Evolutionary conservation across 805 yeast species (phyloP).

Genomic region (Hanseniaspora clermontiae): DNA sequence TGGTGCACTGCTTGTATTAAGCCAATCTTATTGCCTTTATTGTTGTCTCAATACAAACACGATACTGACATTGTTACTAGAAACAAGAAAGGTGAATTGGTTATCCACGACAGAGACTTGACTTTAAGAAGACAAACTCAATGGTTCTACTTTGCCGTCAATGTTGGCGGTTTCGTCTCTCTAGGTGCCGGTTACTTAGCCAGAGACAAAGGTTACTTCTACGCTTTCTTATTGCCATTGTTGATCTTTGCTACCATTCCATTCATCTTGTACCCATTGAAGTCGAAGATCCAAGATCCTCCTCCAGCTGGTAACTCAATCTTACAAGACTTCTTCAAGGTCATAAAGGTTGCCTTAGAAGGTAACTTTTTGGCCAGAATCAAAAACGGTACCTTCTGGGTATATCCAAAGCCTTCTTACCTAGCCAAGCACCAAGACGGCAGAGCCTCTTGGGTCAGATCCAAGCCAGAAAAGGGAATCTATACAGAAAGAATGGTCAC

Average conservation of each 20-base stretch:
- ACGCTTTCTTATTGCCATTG: conserved; percentile 62
- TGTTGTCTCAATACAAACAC: conserved; percentile 65
- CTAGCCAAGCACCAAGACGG: conserved; percentile 6
- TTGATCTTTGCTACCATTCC: conserved; percentile 44
- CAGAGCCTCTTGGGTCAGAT: conserved; percentile 17
- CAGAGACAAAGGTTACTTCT: conserved; percentile 52
- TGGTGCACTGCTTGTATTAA: conserved; percentile 74
- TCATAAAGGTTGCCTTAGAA: conserved; percentile 31
- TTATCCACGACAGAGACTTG: conserved; percentile 54
- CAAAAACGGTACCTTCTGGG: conserved; percentile 35
- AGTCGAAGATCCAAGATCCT: conserved; percentile 23
- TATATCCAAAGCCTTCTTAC: conserved; percentile 24
- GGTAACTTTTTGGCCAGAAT: conserved; percentile 35
- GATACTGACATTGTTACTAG: conserved; percentile 44
- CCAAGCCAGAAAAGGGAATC: conserved; percentile 19
- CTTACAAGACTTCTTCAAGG: conserved; percentile 33
- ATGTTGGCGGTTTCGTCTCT: conserved; percentile 61
- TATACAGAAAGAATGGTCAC: conserved; percentile 34
- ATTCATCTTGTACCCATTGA: conserved; percentile 31
- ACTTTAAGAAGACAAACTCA: conserved; percentile 64
- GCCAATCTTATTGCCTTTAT: conserved; percentile 48
- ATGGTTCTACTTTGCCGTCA: conserved; percentile 65
- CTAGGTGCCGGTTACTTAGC: conserved; percentile 70
- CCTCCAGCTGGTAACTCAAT: conserved; percentile 30
- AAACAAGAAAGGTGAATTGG: conserved; percentile 49